These are phyloP conservation scores for Scenedesmus sp. DNA, from an alignment of 163 green algal species.

Conservation along the genomic window DNA sequence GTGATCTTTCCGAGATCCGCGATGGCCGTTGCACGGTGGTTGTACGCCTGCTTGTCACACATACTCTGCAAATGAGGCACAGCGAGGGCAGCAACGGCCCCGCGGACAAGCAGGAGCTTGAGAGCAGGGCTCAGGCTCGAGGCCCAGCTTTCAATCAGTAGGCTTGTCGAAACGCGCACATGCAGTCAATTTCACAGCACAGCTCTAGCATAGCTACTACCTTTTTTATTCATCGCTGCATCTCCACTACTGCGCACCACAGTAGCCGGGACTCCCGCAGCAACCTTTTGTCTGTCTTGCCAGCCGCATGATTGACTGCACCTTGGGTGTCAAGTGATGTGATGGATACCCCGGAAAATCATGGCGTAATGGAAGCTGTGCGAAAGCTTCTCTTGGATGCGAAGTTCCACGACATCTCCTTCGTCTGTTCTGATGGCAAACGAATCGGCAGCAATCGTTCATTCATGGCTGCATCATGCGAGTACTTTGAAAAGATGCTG, in stretches of 20 bases:
- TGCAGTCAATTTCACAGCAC: background rate
- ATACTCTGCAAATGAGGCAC: too few species aligned
- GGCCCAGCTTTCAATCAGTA: too few species aligned
- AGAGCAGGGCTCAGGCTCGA: too few species aligned
- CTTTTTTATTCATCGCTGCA: background rate
- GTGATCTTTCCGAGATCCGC: too few species aligned
- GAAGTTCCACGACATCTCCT: background rate
- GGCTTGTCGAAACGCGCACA: too few species aligned
- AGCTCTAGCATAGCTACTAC: background rate
- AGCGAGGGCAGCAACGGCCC: too few species aligned
- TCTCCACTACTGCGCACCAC: background rate
- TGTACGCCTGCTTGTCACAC: too few species aligned
- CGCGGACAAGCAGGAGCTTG: too few species aligned
- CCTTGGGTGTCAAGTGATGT: background rate
- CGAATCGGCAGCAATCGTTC: slow-evolving; percentile 42
- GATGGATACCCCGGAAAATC: background rate
- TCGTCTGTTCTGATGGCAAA: background rate
- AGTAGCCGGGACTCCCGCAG: background rate
- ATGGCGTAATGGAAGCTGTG: background rate
- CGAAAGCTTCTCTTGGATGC: background rate
- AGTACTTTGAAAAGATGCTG: slow-evolving; percentile 54
- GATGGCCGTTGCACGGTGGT: too few species aligned
- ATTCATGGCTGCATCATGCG: slow-evolving; percentile 42
- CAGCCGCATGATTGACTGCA: background rate
- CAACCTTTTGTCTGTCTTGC: background rate